These are phyloP conservation scores for Myrmaecium sp. DNA, from an alignment of 2,329 filamentous ascomycete species.

Conservation along the genomic window DNA sequence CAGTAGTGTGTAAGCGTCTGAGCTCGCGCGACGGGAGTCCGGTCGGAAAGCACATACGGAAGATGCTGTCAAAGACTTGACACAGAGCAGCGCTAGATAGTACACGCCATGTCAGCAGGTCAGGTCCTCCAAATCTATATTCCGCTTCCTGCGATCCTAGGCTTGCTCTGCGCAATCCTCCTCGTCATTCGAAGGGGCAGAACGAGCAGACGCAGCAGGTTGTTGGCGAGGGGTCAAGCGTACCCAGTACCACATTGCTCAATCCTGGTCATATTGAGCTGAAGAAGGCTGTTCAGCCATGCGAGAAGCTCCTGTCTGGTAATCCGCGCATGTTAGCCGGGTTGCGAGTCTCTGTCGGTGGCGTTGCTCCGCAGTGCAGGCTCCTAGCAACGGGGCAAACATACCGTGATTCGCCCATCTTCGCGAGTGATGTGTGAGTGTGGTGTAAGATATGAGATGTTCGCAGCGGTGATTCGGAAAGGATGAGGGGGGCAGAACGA, in stretches of 20 bases:
- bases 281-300: conserved; percentile 95
- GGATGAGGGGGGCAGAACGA: too few relatives aligned
- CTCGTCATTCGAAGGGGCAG: background rate
- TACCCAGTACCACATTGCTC: conserved; percentile 99
- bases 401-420: conserved; percentile 50
- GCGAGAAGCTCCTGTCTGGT: conserved; percentile 81
- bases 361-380: too few relatives aligned
- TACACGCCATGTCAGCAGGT: background rate
- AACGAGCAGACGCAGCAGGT: conserved; percentile 2
- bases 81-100: conserved; percentile 83
- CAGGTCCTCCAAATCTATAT: background rate
- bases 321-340: conserved; percentile 5
- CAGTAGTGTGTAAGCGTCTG: conserved; percentile 3
- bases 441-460: too few relatives aligned
- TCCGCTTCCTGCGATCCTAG: too few relatives aligned
- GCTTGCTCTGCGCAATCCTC: too few relatives aligned
- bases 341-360: conserved; percentile 8
- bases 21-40: background rate
- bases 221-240: conserved; percentile 15
- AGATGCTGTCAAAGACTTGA: conserved; percentile 98
- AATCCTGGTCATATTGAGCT: conserved; percentile 95
- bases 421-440: conserved; percentile 4
- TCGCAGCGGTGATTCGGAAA: too few relatives aligned
- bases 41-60: conserved; percentile 35
- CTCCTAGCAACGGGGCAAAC: conserved; percentile 9